Percentiles rank a stretch among this genome's conserved stretches.
Conservation (phyloP, 148 eudicot genomes). For the Vaccinium corymbosum region DNA sequence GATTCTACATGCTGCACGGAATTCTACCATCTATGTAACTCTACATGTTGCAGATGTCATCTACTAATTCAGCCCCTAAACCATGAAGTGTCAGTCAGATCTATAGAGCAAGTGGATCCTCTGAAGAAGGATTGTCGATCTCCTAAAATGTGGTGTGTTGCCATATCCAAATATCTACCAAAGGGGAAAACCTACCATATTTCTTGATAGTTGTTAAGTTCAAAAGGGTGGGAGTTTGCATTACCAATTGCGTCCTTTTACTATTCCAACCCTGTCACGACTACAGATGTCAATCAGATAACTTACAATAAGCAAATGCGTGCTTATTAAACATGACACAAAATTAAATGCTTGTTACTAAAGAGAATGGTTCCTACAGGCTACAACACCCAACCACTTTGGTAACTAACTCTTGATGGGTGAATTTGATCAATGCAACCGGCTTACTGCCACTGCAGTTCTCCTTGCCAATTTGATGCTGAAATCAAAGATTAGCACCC, state of each 20-base stretch:
- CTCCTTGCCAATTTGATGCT: too few species aligned
- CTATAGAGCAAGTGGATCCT: too few species aligned
- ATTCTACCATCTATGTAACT: not conserved
- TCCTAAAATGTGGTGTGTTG: too few species aligned
- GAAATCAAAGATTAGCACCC: too few species aligned
- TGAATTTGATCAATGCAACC: too few species aligned
- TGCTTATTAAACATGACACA: not conserved
- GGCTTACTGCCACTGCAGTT: too few species aligned
- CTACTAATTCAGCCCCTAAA: not conserved
- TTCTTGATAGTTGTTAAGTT: not conserved
- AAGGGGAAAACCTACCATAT: not conserved
- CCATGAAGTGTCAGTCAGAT: not conserved
- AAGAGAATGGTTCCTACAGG: not conserved
- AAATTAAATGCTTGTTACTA: not conserved
- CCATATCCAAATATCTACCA: not conserved
- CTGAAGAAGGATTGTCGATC: too few species aligned
- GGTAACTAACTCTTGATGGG: too few species aligned
- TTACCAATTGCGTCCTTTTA: too few species aligned
- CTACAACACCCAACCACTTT: not conserved
- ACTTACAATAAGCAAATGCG: not conserved
- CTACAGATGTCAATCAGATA: not conserved
- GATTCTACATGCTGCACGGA: not conserved
- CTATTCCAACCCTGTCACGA: not conserved
- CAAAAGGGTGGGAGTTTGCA: not conserved
- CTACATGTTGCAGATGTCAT: not conserved